These are phyloP conservation scores for Kuraishia piskuri DNA, from an alignment of 805 yeast genomes.

Conservation along the genomic window DNA sequence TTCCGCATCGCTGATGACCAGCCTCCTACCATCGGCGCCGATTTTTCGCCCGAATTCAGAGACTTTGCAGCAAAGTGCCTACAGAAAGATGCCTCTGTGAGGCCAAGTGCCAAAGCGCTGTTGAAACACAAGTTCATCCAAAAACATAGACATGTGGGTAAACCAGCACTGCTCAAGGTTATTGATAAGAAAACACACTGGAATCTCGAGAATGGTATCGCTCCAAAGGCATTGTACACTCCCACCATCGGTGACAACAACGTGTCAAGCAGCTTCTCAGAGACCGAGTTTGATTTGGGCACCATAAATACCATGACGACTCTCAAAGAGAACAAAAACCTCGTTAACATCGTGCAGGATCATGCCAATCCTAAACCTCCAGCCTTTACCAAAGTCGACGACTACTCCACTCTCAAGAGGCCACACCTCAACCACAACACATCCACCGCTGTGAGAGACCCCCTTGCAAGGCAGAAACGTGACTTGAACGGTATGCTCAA, in stretches of 20 bases:
- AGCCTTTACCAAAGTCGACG: not conserved
- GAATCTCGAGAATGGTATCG: constrained; percentile 26
- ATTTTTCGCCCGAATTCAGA: constrained; percentile 35
- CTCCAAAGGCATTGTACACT: constrained; percentile 18
- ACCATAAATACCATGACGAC: constrained; percentile 3
- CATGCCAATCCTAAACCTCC: not conserved
- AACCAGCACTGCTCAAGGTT: constrained; percentile 24
- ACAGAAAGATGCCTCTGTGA: constrained; percentile 52
- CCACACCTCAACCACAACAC: not conserved
- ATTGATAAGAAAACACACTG: constrained; percentile 35
- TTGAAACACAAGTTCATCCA: constrained; percentile 56
- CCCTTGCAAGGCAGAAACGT: not conserved
- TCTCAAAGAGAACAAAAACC: not conserved
- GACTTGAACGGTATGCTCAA: constrained; percentile 29
- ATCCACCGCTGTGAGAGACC: not conserved
- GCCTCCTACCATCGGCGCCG: constrained; percentile 33
- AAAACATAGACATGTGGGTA: constrained; percentile 25
- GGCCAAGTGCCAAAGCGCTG: constrained; percentile 59
- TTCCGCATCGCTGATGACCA: constrained; percentile 39
- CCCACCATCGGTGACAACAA: constrained; percentile 20
- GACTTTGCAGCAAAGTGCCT: constrained; percentile 67
- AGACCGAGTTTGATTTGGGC: constrained; percentile 8
- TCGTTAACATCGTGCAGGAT: not conserved
- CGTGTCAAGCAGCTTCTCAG: not conserved
- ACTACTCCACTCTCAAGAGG: not conserved